These are phyloP conservation scores for Gossypium mustelinum DNA, from an alignment of 345 rosid genomes.

Conservation along the genomic window DNA sequence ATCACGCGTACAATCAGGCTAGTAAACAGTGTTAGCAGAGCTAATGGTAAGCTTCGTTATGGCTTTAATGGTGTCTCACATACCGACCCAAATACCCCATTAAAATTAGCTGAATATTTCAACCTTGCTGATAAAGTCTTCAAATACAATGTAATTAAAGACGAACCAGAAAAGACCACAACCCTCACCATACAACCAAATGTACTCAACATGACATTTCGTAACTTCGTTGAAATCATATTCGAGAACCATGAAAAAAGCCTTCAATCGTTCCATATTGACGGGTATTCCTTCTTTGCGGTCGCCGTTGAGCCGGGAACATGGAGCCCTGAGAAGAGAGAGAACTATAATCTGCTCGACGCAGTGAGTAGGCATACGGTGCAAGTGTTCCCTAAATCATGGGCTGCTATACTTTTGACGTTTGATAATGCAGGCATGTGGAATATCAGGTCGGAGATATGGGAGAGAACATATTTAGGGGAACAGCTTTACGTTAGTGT, in stretches of 20 bases:
- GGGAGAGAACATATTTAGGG: slow-evolving; percentile 68
- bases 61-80: slow-evolving; percentile 67
- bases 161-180: slow-evolving; percentile 31
- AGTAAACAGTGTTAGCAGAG: slow-evolving; percentile 40
- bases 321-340: slow-evolving; percentile 82
- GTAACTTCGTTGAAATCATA: slow-evolving; percentile 64
- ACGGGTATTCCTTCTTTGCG: slow-evolving; percentile 74
- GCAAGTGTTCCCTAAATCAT: slow-evolving; percentile 79
- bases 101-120: slow-evolving; percentile 70
- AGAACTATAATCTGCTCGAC: slow-evolving; percentile 67
- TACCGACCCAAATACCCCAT: slow-evolving; percentile 45
- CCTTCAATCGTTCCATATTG: slow-evolving; percentile 67
- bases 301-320: slow-evolving; percentile 74
- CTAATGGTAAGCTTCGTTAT: slow-evolving; percentile 49
- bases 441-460: slow-evolving; percentile 66
- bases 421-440: slow-evolving; percentile 95
- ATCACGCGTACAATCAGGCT: slow-evolving; percentile 64
- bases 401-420: slow-evolving; percentile 78
- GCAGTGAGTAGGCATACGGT: slow-evolving; percentile 81
- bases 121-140: slow-evolving; percentile 44
- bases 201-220: slow-evolving; percentile 60
- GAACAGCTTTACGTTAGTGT: slow-evolving; percentile 72
- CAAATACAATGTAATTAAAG: slow-evolving; percentile 44
- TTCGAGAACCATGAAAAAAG: slow-evolving; percentile 73
- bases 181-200: slow-evolving; percentile 33